Evolutionary conservation across 2,329 filamentous ascomycete species (phyloP).

Genomic region (Colletotrichum sojae): DNA sequence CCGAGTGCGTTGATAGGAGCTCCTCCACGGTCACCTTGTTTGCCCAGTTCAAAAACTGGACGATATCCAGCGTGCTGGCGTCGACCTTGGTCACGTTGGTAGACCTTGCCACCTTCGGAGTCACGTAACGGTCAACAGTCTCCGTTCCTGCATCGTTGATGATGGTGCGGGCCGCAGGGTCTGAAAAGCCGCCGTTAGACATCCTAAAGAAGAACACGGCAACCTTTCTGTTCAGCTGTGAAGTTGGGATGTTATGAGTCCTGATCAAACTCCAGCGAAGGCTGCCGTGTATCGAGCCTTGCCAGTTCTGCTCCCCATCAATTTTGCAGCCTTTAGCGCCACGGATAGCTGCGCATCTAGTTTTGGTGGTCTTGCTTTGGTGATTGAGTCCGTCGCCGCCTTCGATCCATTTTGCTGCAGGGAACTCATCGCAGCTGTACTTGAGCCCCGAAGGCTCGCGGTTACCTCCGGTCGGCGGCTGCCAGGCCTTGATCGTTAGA

Average conservation of each 20-base stretch:
- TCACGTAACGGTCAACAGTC: background rate
- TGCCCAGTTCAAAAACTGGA: conserved; percentile 22
- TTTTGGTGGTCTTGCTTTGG: background rate
- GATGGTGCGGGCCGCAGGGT: conserved; percentile 11
- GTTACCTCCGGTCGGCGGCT: conserved; percentile 3
- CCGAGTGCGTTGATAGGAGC: conserved; percentile 19
- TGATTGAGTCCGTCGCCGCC: conserved; percentile 18
- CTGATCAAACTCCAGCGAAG: conserved; percentile 8
- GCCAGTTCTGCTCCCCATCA: conserved; percentile 16
- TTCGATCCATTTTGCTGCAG: conserved; percentile 19
- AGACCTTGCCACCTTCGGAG: conserved; percentile 4
- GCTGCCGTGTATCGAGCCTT: conserved; percentile 3
- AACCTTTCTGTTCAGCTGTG: conserved; percentile 2
- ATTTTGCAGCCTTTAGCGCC: conserved; percentile 5
- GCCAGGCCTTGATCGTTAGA: conserved; percentile 8
- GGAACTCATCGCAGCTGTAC: conserved; percentile 32
- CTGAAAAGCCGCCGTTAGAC: conserved; percentile 20
- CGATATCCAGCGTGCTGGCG: conserved; percentile 10
- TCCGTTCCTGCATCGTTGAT: conserved; percentile 12
- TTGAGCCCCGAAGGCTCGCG: conserved; percentile 14
- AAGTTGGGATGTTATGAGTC: conserved; percentile 3
- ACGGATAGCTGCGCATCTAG: conserved; percentile 14
- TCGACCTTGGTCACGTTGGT: conserved; percentile 19
- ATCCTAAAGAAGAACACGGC: conserved; percentile 16
- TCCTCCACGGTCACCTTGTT: conserved; percentile 25